Base-by-base conservation (phyloP, 345 rosid species). In the Salix caprea region DNA sequence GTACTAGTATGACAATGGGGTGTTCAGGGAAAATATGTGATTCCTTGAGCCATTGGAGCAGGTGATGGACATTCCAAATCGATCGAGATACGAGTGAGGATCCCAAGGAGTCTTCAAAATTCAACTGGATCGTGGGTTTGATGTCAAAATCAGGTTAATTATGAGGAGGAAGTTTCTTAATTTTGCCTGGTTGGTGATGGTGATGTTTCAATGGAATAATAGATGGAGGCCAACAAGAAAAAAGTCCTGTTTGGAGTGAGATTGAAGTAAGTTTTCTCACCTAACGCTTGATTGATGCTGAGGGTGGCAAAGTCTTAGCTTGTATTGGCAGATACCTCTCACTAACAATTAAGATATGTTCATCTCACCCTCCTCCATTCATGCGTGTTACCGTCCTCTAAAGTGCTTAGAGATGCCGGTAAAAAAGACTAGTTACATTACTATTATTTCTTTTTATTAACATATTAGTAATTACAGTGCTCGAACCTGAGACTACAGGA, bases 341-440 rank as follows among this genome's bases (percentile, higher is more conserved):
- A 12, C 65, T 76, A 8, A 9, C 24, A 69, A 70, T 46, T 4
- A 34, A 78, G 84, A 85, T 74, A 79, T 76, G 78, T 75, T 71
- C 78, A 74, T 76, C 76, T 79, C 85, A 87, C 86, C 92, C 81
- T 85, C 90, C 90, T 85, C 90, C 90, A 82, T 75, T 4, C 92
- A 87, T 89, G 76, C 70, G 28, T 32, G 64, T 65, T 72, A 30
- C 21, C 11, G 26, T 7, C 23, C 13, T 56, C 19, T n/a, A 1
- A 10, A n/a, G 15, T n/a, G 64, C 24, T 19, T 21, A 30, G 0
- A 32, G 21, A 37, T 58, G 39, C 54, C 21, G 39, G 19, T 62
- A 42, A 46, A 42, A 46, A 34, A 30, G 2, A 30, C 32, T 3
- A 30, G 32, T 30, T 30, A 30, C 32, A 30, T 30, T 30, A 30